These are phyloP conservation scores for Chamaecyparis obtusa DNA, from an alignment of 75 land plant species.

Conservation along the genomic window DNA sequence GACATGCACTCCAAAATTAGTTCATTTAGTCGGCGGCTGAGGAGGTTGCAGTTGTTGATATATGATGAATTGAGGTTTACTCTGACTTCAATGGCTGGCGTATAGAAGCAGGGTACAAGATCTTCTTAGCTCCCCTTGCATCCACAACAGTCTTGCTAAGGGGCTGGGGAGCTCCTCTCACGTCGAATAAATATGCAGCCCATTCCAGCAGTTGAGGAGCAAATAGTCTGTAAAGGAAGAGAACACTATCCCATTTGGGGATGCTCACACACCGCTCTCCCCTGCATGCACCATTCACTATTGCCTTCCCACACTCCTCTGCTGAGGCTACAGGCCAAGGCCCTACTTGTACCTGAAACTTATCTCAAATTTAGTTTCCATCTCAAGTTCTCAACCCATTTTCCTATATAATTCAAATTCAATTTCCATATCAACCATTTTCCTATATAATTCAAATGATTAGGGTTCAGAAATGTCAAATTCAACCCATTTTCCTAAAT, in stretches of 20 bases:
- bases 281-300: conserved; percentile 46
- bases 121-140: conserved; percentile 37
- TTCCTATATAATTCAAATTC: too few relatives aligned
- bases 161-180: conserved; percentile 9
- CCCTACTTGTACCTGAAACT: conserved; percentile 50
- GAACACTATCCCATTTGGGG: conserved; percentile 52
- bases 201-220: conserved; percentile 68
- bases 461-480: too few relatives aligned
- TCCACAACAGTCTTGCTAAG: conserved; percentile 48
- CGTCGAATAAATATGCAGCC: conserved; percentile 32
- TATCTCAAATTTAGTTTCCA: too few relatives aligned
- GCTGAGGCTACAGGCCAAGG: conserved; percentile 35
- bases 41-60: too few relatives aligned
- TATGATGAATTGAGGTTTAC: too few relatives aligned
- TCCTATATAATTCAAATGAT: too few relatives aligned
- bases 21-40: too few relatives aligned
- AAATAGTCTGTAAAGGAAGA: conserved; percentile 35
- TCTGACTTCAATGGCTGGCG: background rate
- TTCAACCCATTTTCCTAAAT: too few relatives aligned
- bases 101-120: conserved; percentile 50
- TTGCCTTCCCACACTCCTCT: conserved; percentile 47
- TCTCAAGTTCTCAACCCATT: too few relatives aligned
- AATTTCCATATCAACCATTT: too few relatives aligned
- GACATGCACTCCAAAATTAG: too few relatives aligned
- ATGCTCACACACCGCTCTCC: conserved; percentile 50